These are phyloP conservation scores for Diaporthe longicolla DNA, from an alignment of 2,329 filamentous ascomycete species.

Conservation along the genomic window DNA sequence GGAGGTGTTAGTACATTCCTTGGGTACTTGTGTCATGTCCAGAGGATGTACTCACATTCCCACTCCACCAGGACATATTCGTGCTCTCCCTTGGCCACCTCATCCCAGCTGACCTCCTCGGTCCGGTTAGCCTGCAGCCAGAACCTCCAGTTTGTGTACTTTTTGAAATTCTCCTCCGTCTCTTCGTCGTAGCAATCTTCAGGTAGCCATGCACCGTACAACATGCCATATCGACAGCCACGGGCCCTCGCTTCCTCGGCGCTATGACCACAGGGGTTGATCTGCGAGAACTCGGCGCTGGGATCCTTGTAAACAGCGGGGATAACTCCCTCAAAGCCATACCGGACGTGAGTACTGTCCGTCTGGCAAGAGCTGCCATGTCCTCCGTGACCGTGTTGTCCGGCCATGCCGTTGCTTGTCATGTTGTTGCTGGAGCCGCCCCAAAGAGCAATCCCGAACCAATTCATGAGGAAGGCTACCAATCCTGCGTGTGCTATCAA, in stretches of 20 bases:
- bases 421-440: not conserved
- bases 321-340: not conserved
- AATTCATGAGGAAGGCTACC: not conserved
- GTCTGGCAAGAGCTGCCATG: slow-evolving; percentile 10
- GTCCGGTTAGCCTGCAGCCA: slow-evolving; percentile 11
- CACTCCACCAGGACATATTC: slow-evolving; percentile 34
- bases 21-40: too few relatives aligned
- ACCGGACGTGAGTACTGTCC: not conserved
- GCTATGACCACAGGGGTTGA: not conserved
- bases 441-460: not conserved
- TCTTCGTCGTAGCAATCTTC: slow-evolving; percentile 32
- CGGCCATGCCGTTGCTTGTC: not conserved
- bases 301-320: slow-evolving; percentile 1
- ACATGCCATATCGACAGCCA: slow-evolving; percentile 33
- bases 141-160: slow-evolving; percentile 27
- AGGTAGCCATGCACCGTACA: slow-evolving; percentile 34
- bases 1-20: not conserved
- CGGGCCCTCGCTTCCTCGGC: slow-evolving; percentile 17
- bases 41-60: not conserved
- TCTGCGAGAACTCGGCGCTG: not conserved
- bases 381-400: not conserved
- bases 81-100: slow-evolving; percentile 25
- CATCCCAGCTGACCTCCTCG: slow-evolving; percentile 27
- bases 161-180: slow-evolving; percentile 31
- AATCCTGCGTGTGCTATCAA: slow-evolving; percentile 3